Conservation (phyloP, 1,139 yeast species). For the Yamadazyma triangularis region DNA sequence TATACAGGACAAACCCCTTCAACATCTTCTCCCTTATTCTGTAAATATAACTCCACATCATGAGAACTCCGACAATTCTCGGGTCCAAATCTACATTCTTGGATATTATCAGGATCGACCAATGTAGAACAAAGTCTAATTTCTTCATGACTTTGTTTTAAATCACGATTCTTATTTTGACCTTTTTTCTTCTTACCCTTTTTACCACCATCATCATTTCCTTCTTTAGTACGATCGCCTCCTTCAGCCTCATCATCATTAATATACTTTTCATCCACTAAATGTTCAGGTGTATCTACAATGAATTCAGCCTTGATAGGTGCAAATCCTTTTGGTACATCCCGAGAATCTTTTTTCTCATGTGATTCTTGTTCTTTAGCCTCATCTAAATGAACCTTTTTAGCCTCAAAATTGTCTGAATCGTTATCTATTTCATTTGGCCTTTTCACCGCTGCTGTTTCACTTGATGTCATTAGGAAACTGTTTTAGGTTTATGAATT, state of each 20-base stretch:
- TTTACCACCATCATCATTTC: slow-evolving; percentile 22
- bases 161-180: slow-evolving; percentile 84
- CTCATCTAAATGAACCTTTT: slow-evolving; percentile 18
- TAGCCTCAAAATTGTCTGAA: slow-evolving; percentile 17
- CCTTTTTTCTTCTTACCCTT: slow-evolving; percentile 55
- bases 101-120: slow-evolving; percentile 45
- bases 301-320: slow-evolving; percentile 61
- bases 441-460: too few species aligned
- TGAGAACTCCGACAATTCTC: slow-evolving; percentile 76
- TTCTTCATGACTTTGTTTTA: slow-evolving; percentile 64
- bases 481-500: too few species aligned
- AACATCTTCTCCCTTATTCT: slow-evolving; percentile 65
- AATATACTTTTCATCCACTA: slow-evolving; percentile 31
- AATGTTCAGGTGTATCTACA: slow-evolving; percentile 19
- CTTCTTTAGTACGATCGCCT: slow-evolving; percentile 31
- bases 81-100: slow-evolving; percentile 61
- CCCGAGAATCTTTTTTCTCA: background rate
- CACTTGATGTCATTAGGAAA: too few species aligned
- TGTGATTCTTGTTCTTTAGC: background rate
- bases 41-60: slow-evolving; percentile 61
- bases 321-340: slow-evolving; percentile 55
- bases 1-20: slow-evolving; percentile 81
- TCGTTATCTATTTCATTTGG: too few species aligned
- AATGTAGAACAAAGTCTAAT: slow-evolving; percentile 64
- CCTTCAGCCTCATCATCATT: slow-evolving; percentile 49